These are phyloP conservation scores for Vanderwaltozyma yarrowii DNA, from an alignment of 805 yeast genomes.

Conservation along the genomic window DNA sequence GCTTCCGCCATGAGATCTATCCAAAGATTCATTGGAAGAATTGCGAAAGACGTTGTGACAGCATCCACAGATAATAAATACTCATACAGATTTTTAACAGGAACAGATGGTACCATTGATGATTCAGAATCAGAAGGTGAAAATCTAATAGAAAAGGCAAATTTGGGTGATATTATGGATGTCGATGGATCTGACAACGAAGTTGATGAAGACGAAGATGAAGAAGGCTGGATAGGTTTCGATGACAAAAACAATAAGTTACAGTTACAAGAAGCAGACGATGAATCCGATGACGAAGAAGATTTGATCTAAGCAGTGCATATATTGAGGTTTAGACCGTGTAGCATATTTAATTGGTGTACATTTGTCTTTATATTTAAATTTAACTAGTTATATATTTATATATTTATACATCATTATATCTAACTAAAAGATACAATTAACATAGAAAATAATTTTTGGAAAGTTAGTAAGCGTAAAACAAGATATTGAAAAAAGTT, in stretches of 20 bases:
- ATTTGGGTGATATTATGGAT: conserved; percentile 17
- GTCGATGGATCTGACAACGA: conserved; percentile 16
- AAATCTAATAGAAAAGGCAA: conserved; percentile 15
- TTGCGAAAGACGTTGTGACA: conserved; percentile 62
- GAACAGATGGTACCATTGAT: conserved; percentile 21
- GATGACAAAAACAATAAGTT: conserved; percentile 20
- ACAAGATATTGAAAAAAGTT: too few relatives aligned
- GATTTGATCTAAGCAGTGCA: conserved; percentile 12
- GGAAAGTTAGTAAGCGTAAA: too few relatives aligned
- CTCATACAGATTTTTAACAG: conserved; percentile 41
- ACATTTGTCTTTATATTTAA: too few relatives aligned
- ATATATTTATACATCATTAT: too few relatives aligned
- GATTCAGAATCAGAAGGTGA: conserved; percentile 24
- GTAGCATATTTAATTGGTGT: too few relatives aligned
- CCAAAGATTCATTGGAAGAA: conserved; percentile 63
- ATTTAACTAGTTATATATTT: too few relatives aligned
- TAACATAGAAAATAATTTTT: too few relatives aligned
- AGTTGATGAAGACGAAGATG: conserved; percentile 27
- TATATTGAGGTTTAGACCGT: not conserved
- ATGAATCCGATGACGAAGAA: conserved; percentile 22
- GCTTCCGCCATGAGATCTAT: conserved; percentile 55
- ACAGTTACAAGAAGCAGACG: conserved; percentile 12
- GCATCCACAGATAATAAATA: conserved; percentile 46
- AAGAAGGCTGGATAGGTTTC: conserved; percentile 30
- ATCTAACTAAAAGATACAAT: too few relatives aligned